Evolutionary conservation across 768 basidiomycete genomes (phyloP), one percentile per base, ranked within the genome.

Genomic region (Mycena pura): DNA sequence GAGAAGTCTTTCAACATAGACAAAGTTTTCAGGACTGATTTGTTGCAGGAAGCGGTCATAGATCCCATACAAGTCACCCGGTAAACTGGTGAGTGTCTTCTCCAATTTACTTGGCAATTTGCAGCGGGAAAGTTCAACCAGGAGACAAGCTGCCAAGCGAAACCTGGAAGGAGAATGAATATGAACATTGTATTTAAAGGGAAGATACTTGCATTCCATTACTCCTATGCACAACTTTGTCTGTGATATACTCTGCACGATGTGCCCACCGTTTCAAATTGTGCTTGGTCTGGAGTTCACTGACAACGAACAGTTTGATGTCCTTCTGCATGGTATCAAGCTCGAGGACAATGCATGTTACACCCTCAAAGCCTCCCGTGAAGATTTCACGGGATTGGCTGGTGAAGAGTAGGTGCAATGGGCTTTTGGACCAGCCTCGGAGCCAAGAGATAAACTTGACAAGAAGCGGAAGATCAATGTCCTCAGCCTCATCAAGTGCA

Each of bases 401-500:
- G 34, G 54, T 47, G 44, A 56, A 25, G 9, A 47, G 25, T 13
- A 57, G 32, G 36, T 57, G 55, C 5, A 57, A n/a, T 9, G 45
- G 55, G 25, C 27, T 39, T 24, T 40, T 29, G 1, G 34, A 22
- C 55, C 55, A 57, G 2, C 3, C 6, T 10, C 46, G 45, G 19
- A 57, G 46, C 5, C 7, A 11, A 6, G 55, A 48, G 31, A 57
- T 6, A 10, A 57, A 24, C 1, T 39, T 19, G 10, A 57, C 7
- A 9, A 48, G 34, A 25, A 8, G 10, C 0, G 2, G 2, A 11
- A 48, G 9, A 9, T 57, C 27, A 14, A 11, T 24, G 8, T 19
- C 17, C 5, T 17, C 44, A 22, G 45, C 47, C 28, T 57, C 55
- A 15, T 57, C 28, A 15, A 57, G 46, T 39, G 55, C 55, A 48